These are phyloP conservation scores for Cupressus sempervirens DNA, from an alignment of 75 land plant species.

Conservation along the genomic window DNA sequence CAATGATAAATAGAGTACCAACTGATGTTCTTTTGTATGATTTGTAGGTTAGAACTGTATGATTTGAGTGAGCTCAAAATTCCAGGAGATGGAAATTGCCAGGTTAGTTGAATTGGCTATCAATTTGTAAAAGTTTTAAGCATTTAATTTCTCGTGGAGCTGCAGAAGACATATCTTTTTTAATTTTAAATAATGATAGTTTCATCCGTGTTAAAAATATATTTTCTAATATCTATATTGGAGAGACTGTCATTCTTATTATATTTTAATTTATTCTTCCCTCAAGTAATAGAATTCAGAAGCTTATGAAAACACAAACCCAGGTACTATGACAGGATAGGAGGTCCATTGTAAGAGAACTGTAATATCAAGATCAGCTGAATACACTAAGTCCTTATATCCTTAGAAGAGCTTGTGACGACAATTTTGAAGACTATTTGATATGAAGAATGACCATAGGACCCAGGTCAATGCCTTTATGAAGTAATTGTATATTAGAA, in stretches of 20 bases:
- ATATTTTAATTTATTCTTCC: neutral
- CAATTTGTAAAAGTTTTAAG: neutral
- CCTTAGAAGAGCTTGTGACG: neutral
- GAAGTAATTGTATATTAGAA: neutral
- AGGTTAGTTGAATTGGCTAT: constrained; percentile 43
- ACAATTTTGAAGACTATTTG: neutral
- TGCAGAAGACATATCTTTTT: neutral
- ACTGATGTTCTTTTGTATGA: neutral
- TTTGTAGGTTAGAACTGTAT: constrained; percentile 50
- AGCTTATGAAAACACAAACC: neutral
- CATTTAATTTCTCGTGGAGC: neutral
- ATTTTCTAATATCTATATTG: neutral
- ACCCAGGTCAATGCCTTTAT: neutral
- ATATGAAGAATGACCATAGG: neutral
- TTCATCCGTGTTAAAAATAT: neutral
- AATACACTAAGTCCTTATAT: neutral
- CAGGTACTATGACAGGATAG: neutral
- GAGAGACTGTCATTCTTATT: neutral
- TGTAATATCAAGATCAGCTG: neutral
- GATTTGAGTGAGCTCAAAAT: constrained; percentile 72
- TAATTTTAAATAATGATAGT: neutral
- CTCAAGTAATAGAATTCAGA: neutral
- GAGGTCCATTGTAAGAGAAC: neutral
- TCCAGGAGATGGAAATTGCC: constrained; percentile 93
- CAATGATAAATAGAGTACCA: neutral